Evolutionary conservation across 163 green algal genomes (phyloP), one percentile per base, ranked within the genome.

Genomic region (Trebouxiophyceae sp.): DNA sequence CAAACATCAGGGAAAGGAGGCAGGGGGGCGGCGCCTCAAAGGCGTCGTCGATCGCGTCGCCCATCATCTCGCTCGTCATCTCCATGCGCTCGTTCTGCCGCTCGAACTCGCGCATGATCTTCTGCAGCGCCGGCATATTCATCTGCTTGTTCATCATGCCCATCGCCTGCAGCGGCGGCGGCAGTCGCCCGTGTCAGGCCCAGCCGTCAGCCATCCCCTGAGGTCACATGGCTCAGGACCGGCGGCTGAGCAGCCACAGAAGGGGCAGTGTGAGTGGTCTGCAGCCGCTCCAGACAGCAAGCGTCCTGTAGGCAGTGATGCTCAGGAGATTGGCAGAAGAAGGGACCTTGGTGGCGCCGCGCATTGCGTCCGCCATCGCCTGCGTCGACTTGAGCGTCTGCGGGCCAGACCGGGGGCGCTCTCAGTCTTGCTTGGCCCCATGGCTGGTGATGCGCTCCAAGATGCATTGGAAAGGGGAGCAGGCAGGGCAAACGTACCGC

Each of bases 71-170:
- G 64, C 79, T 86, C 0, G 89, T 96, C 87, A 96, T 96, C 72
- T 99, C 92, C 94, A 99, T 99, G 23, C 72, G 75, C 75, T 96
- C 89, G 67, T 98, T 98, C 80, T 98, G 93, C 61, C 74, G 78
- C 79, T 98, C 91, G 85, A 99, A 99, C 69, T 99, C 94, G 20
- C 81, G 80, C 85, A 98, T 94, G 76, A 98, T 97, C 60, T 90
- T 89, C 34, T 86, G 78, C 28, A 99, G 78, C 32, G 88, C 82
- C 24, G 90, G 91, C 69, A 97, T 71, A 77, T 97, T 97, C 72
- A 98, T 88, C 31, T 88, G 80, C 63, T 82, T 82, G 82, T 98
- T 98, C 93, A 98, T 98, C 24, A 80, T 72, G n/a, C 77, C 81
- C 93, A 98, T 97, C 2, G 92, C 93, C 85, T 92, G 78, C 54